phyloP scores from a whole-genome alignment of 2,329 filamentous ascomycete genomes.

The Arthroderma sp. region DNA sequence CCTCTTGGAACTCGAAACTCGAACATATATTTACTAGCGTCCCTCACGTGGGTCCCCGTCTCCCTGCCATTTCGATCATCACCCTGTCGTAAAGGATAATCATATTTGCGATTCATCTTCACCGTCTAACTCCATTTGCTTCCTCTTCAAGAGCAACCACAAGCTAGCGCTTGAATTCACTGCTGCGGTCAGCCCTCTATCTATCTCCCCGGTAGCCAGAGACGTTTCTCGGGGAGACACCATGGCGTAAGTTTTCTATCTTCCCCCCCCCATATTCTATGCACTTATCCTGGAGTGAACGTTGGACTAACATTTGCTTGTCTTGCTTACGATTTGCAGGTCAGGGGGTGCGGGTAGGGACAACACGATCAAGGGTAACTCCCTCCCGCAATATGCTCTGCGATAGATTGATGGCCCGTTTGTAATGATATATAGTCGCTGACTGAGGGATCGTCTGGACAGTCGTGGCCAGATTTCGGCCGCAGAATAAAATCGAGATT shows the following conservation, averaged over 20 bases:
- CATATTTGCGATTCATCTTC: no score
- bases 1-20: no score
- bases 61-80: no score
- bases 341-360: conserved; percentile 20
- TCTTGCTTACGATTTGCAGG: conserved; percentile 12
- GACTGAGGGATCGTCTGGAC: conserved; percentile 16
- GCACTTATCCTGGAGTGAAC: conserved; percentile 9
- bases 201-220: neutral
- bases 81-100: no score
- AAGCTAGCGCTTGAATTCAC: no score
- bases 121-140: no score
- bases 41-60: no score
- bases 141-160: no score
- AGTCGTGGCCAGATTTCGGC: conserved; percentile 96
- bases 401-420: neutral
- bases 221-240: neutral
- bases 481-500: conserved; percentile 90
- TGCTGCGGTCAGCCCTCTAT: neutral
- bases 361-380: conserved; percentile 43
- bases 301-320: conserved; percentile 6
- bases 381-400: neutral
- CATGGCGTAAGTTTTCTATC: conserved; percentile 34
- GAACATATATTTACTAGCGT: no score
- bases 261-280: neutral
- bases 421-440: neutral